Evolutionary conservation across 2,329 filamentous ascomycete species (phyloP), one percentile per base, ranked within the genome.

Genomic region (Phyllosticta paracitricarpa): DNA sequence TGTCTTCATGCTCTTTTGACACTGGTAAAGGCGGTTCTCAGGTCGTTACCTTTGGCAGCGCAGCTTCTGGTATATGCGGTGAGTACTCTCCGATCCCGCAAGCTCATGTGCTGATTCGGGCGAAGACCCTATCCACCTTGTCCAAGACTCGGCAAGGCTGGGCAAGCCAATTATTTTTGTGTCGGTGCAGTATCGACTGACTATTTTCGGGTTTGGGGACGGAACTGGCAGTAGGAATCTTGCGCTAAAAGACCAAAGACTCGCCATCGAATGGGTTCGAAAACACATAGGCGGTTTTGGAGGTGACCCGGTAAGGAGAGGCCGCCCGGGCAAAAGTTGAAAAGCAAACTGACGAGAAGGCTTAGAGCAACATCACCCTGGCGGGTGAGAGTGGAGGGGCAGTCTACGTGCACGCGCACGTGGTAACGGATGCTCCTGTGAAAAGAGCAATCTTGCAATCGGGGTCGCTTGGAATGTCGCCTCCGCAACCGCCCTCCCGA

Each of bases 301-400:
- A 2, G 72, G 72, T 12, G 66, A 72, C 26, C 65, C 66, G 24
- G 70, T 67, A 19, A 59, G 52, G 12, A 1, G n/a, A 10, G 56
- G 19, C 19, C n/a, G 22, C 12, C 12, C 7, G 28, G 25, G 26
- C 19, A 40, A 25, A 55, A n/a, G 19, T 28, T 2, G 3, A 22
- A 12, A n/a, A 14, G n/a, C 19, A 48, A 12, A 40, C 25, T 51
- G 30, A 61, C 48, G 56, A n/a, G 54, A 4, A 9, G 14, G 9
- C 26, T 12, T 8, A 78, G 74, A 24, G 69, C 2, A 72, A 72
- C 24, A 72, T 80, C 6, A 79, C 77, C 0, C 59, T 80, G 2
- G 72, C 72, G 0, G 78, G 78, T 3, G 77, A 80, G 63, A 80
- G 77, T 54, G 78, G 78, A 0, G 78, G 78, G 0, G 78, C 74